Conservation (phyloP, 495 filamentous ascomycete genomes). For the Penicillium macrosclerotiorum region DNA sequence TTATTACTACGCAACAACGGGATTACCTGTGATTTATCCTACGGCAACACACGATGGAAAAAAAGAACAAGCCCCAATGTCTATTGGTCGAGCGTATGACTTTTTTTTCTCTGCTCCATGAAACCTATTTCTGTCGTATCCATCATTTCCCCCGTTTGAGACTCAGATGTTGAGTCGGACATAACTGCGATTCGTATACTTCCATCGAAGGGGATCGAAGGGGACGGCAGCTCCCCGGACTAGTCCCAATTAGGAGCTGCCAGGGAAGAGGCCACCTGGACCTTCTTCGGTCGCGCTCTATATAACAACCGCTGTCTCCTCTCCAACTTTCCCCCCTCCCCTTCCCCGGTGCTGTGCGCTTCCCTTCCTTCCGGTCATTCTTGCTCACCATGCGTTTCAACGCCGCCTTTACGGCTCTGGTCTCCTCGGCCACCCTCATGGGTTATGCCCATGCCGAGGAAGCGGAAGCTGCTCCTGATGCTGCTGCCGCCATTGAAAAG, state of each 20-base stretch:
- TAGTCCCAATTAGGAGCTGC: slow-evolving; percentile 35
- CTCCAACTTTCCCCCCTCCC: slow-evolving; percentile 14
- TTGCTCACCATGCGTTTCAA: slow-evolving; percentile 72
- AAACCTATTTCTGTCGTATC: too few species aligned
- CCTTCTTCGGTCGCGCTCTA: slow-evolving; percentile 30
- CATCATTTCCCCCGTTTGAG: too few species aligned
- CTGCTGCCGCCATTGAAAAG: slow-evolving; percentile 59
- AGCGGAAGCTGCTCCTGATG: slow-evolving; percentile 54
- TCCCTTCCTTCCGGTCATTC: slow-evolving; percentile 24
- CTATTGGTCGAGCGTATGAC: too few species aligned
- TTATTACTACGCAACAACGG: background rate
- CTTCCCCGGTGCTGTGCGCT: slow-evolving; percentile 16
- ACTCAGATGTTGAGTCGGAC: too few species aligned
- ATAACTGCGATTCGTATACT: too few species aligned
- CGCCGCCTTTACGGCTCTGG: slow-evolving; percentile 61
- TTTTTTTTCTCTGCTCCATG: too few species aligned
- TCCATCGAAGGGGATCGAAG: slow-evolving; percentile 21
- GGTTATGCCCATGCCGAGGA: slow-evolving; percentile 73
- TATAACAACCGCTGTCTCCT: slow-evolving; percentile 35
- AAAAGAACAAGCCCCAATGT: background rate
- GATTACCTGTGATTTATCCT: background rate
- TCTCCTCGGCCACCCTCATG: slow-evolving; percentile 68
- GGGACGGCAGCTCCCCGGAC: slow-evolving; percentile 17
- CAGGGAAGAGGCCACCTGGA: slow-evolving; percentile 49
- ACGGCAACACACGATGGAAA: background rate